These are phyloP conservation scores for Suhomyces terraborum DNA, from an alignment of 1,139 yeast species.

Conservation along the genomic window DNA sequence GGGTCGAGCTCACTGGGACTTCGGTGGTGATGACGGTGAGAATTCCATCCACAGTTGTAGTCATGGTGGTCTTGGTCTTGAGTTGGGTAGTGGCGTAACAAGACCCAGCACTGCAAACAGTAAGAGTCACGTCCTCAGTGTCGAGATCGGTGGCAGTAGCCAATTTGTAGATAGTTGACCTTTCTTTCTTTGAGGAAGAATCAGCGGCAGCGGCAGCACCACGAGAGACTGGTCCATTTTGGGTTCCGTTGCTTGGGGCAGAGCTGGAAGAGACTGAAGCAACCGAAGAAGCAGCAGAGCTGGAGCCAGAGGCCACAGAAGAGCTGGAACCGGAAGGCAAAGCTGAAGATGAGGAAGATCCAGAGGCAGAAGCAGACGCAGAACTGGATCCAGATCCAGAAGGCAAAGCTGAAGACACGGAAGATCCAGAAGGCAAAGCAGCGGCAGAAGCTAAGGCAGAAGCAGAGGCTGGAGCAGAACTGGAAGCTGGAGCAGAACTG, in stretches of 20 bases:
- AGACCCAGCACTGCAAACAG: slow-evolving; percentile 35
- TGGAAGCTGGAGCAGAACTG: background rate
- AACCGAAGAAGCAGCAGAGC: slow-evolving; percentile 5
- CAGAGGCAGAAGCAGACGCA: background rate
- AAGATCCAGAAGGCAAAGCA: slow-evolving; percentile 6
- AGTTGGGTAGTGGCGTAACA: slow-evolving; percentile 43
- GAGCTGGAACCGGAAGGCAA: background rate
- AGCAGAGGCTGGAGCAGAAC: background rate
- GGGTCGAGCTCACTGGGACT: slow-evolving; percentile 16
- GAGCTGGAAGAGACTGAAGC: background rate
- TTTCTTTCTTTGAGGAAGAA: slow-evolving; percentile 16
- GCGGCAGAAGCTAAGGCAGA: background rate
- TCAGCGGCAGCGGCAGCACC: background rate
- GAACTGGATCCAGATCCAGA: background rate
- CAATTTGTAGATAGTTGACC: slow-evolving; percentile 31
- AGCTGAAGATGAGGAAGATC: too few species aligned
- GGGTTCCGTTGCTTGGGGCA: slow-evolving; percentile 2
- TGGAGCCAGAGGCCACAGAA: background rate
- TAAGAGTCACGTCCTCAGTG: slow-evolving; percentile 30
- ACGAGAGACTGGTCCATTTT: background rate
- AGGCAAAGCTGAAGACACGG: background rate
- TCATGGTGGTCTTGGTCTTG: slow-evolving; percentile 38
- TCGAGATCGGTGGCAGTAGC: slow-evolving; percentile 33
- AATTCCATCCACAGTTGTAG: slow-evolving; percentile 43
- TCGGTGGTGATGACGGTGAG: slow-evolving; percentile 40